These are phyloP conservation scores for Fusarium floridanum DNA, from an alignment of 2,329 filamentous ascomycete species.

Conservation along the genomic window DNA sequence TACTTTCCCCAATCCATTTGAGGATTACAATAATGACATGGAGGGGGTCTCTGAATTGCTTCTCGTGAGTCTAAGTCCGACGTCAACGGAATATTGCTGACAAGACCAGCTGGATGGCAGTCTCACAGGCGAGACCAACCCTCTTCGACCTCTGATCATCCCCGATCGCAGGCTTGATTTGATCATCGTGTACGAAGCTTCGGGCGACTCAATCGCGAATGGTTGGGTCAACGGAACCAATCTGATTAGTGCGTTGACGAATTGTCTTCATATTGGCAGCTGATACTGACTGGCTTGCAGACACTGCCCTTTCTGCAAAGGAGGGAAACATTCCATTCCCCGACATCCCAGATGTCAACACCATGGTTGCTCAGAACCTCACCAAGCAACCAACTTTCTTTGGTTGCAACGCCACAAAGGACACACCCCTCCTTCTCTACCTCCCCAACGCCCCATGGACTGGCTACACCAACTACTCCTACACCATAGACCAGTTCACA, in stretches of 20 bases:
- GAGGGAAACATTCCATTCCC: slow-evolving; percentile 47
- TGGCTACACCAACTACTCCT: slow-evolving; percentile 46
- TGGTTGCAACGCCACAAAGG: slow-evolving; percentile 41
- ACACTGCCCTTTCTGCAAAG: slow-evolving; percentile 34
- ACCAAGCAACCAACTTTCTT: slow-evolving; percentile 48
- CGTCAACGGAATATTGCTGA: fast-evolving
- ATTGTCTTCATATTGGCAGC: too few relatives aligned
- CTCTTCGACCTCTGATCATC: slow-evolving; percentile 46
- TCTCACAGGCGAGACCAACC: slow-evolving; percentile 48
- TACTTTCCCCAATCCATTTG: slow-evolving; percentile 50
- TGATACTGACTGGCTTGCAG: neutral
- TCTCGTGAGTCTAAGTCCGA: slow-evolving; percentile 20
- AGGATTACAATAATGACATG: slow-evolving; percentile 46
- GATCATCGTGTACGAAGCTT: slow-evolving; percentile 51
- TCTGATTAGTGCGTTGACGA: slow-evolving; percentile 35
- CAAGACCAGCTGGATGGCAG: slow-evolving; percentile 47
- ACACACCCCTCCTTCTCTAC: slow-evolving; percentile 45
- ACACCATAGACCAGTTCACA: slow-evolving; percentile 41
- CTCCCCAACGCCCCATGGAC: slow-evolving; percentile 48
- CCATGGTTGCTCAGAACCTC: slow-evolving; percentile 43
- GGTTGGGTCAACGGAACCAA: slow-evolving; percentile 48
- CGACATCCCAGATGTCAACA: slow-evolving; percentile 43
- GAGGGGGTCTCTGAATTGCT: slow-evolving; percentile 41
- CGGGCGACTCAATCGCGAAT: slow-evolving; percentile 39
- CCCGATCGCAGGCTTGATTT: slow-evolving; percentile 46